These are phyloP conservation scores for Odonthalia washingtoniensis DNA, from an alignment of 31 red algal species.

Conservation along the genomic window DNA sequence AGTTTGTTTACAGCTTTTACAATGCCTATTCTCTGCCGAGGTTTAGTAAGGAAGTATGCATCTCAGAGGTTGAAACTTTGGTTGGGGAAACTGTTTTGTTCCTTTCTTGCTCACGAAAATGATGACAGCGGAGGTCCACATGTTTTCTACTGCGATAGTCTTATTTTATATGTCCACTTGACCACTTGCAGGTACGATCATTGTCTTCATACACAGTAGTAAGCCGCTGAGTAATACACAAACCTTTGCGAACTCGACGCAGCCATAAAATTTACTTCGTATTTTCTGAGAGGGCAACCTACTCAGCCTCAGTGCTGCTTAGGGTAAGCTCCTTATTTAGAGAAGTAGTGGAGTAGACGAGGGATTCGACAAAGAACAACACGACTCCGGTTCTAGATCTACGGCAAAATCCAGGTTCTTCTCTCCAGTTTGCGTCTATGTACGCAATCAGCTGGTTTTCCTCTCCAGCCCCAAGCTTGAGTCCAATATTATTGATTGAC, in stretches of 20 bases:
- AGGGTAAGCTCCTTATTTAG: neutral
- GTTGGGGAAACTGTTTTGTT: neutral
- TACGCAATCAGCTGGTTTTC: neutral
- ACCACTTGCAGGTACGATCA: neutral
- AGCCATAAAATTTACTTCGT: neutral
- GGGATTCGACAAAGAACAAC: neutral
- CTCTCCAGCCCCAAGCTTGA: neutral
- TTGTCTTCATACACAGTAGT: neutral
- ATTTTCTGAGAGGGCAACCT: neutral
- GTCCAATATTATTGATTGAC: neutral
- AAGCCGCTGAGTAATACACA: neutral
- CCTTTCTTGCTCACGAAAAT: neutral
- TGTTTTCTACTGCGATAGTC: no score
- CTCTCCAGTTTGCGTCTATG: no score
- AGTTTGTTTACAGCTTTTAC: no score
- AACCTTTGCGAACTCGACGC: neutral
- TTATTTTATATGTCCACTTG: neutral
- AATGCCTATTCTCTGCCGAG: neutral
- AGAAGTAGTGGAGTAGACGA: neutral
- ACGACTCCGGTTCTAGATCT: neutral
- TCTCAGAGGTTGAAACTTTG: neutral
- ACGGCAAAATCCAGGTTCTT: neutral
- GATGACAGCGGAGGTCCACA: neutral
- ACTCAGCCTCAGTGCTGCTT: neutral
- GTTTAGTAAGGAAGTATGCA: neutral